A percentile compares a stretch with the other conserved stretches of the same genome.
These are phyloP conservation scores for Arctostaphylos glauca DNA, from an alignment of 148 eudicot species.

Conservation along the genomic window DNA sequence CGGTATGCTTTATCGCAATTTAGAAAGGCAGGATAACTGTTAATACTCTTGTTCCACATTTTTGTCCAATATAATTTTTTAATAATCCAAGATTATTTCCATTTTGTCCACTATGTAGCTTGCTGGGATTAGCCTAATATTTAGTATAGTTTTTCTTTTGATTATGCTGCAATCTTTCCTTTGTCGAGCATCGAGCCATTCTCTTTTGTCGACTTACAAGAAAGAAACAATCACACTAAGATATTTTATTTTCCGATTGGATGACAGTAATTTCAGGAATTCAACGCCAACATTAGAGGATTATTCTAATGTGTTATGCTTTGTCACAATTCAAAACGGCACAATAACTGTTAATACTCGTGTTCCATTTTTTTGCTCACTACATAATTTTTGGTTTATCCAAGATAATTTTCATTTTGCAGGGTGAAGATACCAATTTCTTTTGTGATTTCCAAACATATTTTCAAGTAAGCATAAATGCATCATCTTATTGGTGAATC, in stretches of 20 bases:
- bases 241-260: constrained; percentile 79
- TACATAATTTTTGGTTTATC: too few relatives aligned
- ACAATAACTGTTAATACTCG: neutral
- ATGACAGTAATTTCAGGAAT: constrained; percentile 85
- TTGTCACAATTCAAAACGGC: neutral
- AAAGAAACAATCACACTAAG: constrained; percentile 45
- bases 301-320: constrained; percentile 53
- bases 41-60: too few relatives aligned
- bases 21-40: too few relatives aligned
- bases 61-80: too few relatives aligned
- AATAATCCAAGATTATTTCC: too few relatives aligned
- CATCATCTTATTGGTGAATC: too few relatives aligned
- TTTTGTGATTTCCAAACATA: neutral
- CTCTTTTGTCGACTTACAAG: constrained; percentile 44
- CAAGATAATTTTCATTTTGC: neutral
- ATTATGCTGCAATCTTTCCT: constrained; percentile 60
- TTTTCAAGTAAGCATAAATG: neutral
- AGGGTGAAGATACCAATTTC: too few relatives aligned
- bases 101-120: too few relatives aligned
- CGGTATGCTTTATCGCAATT: too few relatives aligned
- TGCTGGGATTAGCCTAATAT: neutral
- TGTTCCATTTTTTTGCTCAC: too few relatives aligned
- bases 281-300: constrained; percentile 63
- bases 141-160: neutral
- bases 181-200: constrained; percentile 58